These are phyloP conservation scores for Mycena floridula DNA, from an alignment of 768 basidiomycete genomes.

Conservation along the genomic window DNA sequence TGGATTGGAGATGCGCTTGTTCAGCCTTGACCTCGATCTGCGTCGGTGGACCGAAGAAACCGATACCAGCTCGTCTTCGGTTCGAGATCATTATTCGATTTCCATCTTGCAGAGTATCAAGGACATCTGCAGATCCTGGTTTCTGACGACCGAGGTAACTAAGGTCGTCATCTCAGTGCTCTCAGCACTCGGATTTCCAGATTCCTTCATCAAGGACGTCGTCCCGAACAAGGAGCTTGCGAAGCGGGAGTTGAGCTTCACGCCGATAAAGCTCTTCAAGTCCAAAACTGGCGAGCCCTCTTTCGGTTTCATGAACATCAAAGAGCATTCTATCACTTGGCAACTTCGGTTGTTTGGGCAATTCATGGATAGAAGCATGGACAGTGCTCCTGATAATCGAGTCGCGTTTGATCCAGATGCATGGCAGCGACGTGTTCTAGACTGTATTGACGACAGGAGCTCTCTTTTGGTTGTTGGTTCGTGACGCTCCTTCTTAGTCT, in stretches of 20 bases:
- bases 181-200: slow-evolving; percentile 39
- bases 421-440: slow-evolving; percentile 65
- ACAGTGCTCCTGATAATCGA: slow-evolving; percentile 47
- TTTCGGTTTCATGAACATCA: slow-evolving; percentile 49
- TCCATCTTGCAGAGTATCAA: slow-evolving; percentile 33
- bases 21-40: slow-evolving; percentile 45
- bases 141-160: slow-evolving; percentile 28
- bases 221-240: slow-evolving; percentile 9
- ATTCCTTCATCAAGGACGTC: slow-evolving; percentile 24
- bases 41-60: slow-evolving; percentile 45
- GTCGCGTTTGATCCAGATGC: slow-evolving; percentile 63
- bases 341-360: slow-evolving; percentile 67
- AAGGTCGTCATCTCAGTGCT: slow-evolving; percentile 35
- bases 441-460: slow-evolving; percentile 50
- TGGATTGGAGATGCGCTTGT: slow-evolving; percentile 46
- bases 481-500: slow-evolving; percentile 18
- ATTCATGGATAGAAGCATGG: slow-evolving; percentile 70
- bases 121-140: slow-evolving; percentile 28
- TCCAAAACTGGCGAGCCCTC: slow-evolving; percentile 32
- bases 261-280: slow-evolving; percentile 49
- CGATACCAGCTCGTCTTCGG: slow-evolving; percentile 24
- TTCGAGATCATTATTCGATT: slow-evolving; percentile 41
- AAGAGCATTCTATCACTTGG: slow-evolving; percentile 55
- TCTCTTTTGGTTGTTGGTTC: slow-evolving; percentile 64
- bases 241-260: slow-evolving; percentile 36